Conservation (phyloP, 2,329 filamentous ascomycete species). For the Zymoseptoria pseudotritici region DNA sequence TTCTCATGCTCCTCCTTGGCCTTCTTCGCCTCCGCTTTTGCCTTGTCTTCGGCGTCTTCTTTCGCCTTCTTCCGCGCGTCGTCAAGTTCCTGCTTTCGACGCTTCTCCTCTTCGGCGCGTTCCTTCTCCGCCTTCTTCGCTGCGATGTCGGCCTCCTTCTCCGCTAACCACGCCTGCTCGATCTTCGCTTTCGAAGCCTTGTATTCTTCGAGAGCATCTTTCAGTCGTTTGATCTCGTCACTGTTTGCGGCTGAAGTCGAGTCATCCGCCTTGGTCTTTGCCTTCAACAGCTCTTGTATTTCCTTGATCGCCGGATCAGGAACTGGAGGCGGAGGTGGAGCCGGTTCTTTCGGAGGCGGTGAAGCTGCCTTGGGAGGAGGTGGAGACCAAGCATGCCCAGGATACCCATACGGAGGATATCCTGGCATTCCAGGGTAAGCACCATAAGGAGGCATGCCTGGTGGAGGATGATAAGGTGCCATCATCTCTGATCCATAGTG, state of each 20-base stretch:
- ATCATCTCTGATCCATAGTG: constrained; percentile 24
- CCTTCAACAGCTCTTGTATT: constrained; percentile 18
- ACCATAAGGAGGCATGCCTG: constrained; percentile 14
- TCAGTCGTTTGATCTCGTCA: constrained; percentile 27
- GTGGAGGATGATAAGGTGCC: constrained; percentile 18
- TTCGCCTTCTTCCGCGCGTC: constrained; percentile 39
- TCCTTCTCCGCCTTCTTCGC: constrained; percentile 25
- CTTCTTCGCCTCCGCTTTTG: constrained; percentile 40
- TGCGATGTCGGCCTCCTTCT: constrained; percentile 27
- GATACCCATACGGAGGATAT: constrained; percentile 14
- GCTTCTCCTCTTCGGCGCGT: constrained; percentile 45
- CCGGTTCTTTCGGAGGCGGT: constrained; percentile 17
- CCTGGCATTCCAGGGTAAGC: constrained; percentile 15
- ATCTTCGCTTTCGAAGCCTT: constrained; percentile 30
- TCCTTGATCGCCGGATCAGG: constrained; percentile 15
- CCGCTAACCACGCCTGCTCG: constrained; percentile 22
- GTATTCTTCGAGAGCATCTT: constrained; percentile 36
- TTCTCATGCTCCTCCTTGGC: constrained; percentile 40
- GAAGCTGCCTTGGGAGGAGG: constrained; percentile 18
- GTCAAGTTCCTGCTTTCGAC: constrained; percentile 36
- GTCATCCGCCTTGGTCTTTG: constrained; percentile 13
- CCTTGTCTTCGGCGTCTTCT: constrained; percentile 20
- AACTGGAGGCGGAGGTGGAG: constrained; percentile 5
- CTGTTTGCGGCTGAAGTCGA: constrained; percentile 18
- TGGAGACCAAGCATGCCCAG: constrained; percentile 14